These are phyloP conservation scores for Microcera coccophila DNA, from an alignment of 2,329 filamentous ascomycete genomes.

Conservation along the genomic window DNA sequence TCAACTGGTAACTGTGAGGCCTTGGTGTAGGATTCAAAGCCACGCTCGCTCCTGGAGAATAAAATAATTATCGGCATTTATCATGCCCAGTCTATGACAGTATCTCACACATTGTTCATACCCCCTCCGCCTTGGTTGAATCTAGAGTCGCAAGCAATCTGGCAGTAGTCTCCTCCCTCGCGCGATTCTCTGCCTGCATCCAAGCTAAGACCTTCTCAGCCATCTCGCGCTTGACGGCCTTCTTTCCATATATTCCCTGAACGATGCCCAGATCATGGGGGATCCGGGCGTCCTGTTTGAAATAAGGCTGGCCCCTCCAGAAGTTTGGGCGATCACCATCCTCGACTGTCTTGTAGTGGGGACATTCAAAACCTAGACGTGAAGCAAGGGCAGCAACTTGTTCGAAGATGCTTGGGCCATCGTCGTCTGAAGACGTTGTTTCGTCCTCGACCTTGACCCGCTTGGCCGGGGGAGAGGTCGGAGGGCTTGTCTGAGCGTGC, in stretches of 20 bases:
- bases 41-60: no score
- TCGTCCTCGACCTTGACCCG: conserved; percentile 15
- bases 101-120: no score
- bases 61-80: no score
- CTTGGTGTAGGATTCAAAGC: no score
- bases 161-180: conserved; percentile 5
- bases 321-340: conserved; percentile 17
- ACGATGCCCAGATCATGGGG: conserved; percentile 35
- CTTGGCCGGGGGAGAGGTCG: conserved; percentile 7
- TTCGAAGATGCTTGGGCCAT: conserved; percentile 17
- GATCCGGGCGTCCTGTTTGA: conserved; percentile 28
- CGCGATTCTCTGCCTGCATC: conserved; percentile 28
- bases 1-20: no score
- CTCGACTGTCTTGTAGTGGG: conserved; percentile 32
- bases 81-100: no score
- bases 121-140: no score
- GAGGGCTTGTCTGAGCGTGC: conserved; percentile 1
- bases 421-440: conserved; percentile 3
- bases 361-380: conserved; percentile 30
- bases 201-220: conserved; percentile 38
- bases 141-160: background rate
- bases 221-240: conserved; percentile 35
- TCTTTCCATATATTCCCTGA: conserved; percentile 31
- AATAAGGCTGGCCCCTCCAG: conserved; percentile 37
- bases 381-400: conserved; percentile 33